Conservation (phyloP, 2,329 filamentous ascomycete species). For the Tricladium varicosporioides region DNA sequence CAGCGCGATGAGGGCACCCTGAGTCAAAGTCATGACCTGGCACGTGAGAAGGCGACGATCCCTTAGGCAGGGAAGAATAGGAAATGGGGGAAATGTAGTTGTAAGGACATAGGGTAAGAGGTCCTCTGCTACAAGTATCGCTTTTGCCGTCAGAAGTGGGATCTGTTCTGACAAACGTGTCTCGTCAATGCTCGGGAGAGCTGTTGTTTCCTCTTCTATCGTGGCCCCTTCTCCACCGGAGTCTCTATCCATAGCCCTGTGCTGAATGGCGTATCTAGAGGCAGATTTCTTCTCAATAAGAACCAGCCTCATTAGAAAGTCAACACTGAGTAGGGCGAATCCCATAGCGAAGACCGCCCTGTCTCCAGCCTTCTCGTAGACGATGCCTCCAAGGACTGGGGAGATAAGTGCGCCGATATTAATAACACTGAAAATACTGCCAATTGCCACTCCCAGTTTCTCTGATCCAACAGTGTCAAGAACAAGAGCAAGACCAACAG, state of each 20-base stretch:
- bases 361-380: slow-evolving; percentile 59
- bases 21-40: slow-evolving; percentile 41
- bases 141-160: no score
- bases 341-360: slow-evolving; percentile 57
- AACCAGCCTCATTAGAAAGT: slow-evolving; percentile 57
- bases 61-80: slow-evolving; percentile 45
- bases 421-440: slow-evolving; percentile 39
- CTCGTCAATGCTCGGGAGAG: slow-evolving; percentile 15
- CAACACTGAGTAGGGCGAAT: slow-evolving; percentile 51
- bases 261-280: slow-evolving; percentile 36
- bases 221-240: slow-evolving; percentile 9
- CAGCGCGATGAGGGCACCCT: slow-evolving; percentile 39
- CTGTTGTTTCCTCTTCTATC: slow-evolving; percentile 18
- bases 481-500: slow-evolving; percentile 67
- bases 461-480: slow-evolving; percentile 1
- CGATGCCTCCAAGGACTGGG: slow-evolving; percentile 45
- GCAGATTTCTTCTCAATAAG: slow-evolving; percentile 64
- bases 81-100: slow-evolving; percentile 23
- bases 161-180: no score
- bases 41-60: slow-evolving; percentile 41
- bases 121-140: no score
- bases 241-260: neutral
- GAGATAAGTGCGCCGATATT: slow-evolving; percentile 53
- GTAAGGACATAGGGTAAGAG: slow-evolving; percentile 34
- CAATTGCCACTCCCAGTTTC: slow-evolving; percentile 1